Evolutionary conservation across 306 rosid genomes (phyloP).

Genomic region (barrel medic (Medicago truncatula)): DNA sequence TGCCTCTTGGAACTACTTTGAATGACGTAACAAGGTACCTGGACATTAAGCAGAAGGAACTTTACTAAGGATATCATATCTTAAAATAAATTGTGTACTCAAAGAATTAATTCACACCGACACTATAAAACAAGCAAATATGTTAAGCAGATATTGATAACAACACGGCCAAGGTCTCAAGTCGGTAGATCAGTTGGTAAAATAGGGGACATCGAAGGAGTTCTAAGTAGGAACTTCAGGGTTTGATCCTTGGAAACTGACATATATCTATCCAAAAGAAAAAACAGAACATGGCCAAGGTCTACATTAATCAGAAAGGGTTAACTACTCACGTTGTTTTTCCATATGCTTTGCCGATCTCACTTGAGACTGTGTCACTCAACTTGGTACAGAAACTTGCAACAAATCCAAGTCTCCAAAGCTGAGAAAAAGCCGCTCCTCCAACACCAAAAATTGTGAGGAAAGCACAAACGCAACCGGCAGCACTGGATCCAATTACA

Average conservation of each 20-base stretch:
- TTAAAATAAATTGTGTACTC: constrained; percentile 3
- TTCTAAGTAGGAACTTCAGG: neutral
- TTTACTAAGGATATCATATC: constrained; percentile 17
- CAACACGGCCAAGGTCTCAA: neutral
- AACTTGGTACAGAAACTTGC: constrained; percentile 97
- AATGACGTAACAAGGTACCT: constrained; percentile 93
- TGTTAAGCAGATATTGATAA: constrained; percentile 23
- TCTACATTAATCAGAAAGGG: neutral
- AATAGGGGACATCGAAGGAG: neutral
- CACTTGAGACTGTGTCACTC: constrained; percentile 97
- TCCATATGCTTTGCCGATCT: constrained; percentile 96
- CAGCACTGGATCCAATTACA: constrained; percentile 97
- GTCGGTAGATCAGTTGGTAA: neutral
- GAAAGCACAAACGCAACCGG: constrained; percentile 88
- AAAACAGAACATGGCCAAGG: constrained; percentile 16
- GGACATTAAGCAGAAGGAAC: constrained; percentile 33
- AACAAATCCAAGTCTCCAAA: constrained; percentile 92
- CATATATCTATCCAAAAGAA: neutral
- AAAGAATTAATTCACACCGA: constrained; percentile 18
- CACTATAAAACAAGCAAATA: constrained; percentile 7
- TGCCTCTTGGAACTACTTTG: constrained; percentile 95
- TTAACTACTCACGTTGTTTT: constrained; percentile 76
- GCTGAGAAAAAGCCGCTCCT: constrained; percentile 65
- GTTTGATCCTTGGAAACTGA: neutral
- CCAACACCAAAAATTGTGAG: constrained; percentile 72